Percentiles rank a stretch among this genome's conserved stretches.
Conservation (phyloP, 495 filamentous ascomycete genomes). For the Penicillium coprophilum region DNA sequence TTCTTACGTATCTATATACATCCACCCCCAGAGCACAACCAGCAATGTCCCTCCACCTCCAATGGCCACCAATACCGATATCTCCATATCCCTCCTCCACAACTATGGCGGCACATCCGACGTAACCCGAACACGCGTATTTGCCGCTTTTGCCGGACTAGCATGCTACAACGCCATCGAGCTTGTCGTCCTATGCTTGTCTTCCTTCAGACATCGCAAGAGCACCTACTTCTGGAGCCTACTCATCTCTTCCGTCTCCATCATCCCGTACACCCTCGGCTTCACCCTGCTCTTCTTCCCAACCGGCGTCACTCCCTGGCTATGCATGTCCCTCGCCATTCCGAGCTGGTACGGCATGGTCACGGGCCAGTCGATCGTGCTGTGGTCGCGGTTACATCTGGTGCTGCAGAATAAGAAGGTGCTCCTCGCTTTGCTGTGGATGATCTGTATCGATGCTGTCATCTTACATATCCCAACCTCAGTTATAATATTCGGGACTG, state of each 20-base stretch:
- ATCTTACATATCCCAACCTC: conserved; percentile 44
- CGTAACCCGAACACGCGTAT: conserved; percentile 19
- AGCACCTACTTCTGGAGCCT: conserved; percentile 55
- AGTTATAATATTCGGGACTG: conserved; percentile 43
- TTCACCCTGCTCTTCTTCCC: conserved; percentile 48
- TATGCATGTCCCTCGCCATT: conserved; percentile 40
- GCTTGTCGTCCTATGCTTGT: conserved; percentile 45
- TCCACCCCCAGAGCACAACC: not conserved
- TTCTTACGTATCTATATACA: not conserved
- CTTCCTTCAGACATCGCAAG: conserved; percentile 47
- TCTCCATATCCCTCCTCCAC: conserved; percentile 15
- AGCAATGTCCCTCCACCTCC: conserved; percentile 5
- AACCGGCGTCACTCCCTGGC: conserved; percentile 27
- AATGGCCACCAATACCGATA: conserved; percentile 19
- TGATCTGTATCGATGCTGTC: conserved; percentile 48
- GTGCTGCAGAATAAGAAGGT: conserved; percentile 41
- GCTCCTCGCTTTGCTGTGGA: conserved; percentile 36
- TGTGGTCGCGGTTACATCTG: conserved; percentile 51
- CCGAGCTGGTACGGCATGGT: conserved; percentile 49
- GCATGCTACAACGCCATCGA: conserved; percentile 52
- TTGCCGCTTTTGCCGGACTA: conserved; percentile 39
- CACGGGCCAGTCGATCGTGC: conserved; percentile 50
- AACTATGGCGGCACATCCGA: not conserved
- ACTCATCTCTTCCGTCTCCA: conserved; percentile 38
- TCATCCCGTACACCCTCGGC: conserved; percentile 45